These are phyloP conservation scores for Staphylotrichum longicolle DNA, from an alignment of 495 filamentous ascomycete genomes.

Conservation along the genomic window DNA sequence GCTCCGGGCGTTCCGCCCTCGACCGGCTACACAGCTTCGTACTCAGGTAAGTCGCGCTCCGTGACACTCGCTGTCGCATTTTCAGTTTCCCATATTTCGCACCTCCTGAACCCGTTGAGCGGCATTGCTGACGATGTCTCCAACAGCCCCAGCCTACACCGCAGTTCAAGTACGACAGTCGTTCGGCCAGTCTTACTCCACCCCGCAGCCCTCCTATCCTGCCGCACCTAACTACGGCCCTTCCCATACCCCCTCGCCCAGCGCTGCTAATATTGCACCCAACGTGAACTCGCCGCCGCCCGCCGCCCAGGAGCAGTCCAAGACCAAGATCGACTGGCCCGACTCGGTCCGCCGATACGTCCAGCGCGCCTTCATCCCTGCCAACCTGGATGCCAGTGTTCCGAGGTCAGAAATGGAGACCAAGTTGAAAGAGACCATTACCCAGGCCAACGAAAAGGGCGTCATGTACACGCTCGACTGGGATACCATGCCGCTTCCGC, in stretches of 20 bases:
- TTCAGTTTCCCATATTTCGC: background rate
- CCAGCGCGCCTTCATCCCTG: conserved; percentile 74
- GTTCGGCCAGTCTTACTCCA: conserved; percentile 42
- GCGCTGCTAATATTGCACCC: conserved; percentile 31
- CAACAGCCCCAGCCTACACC: conserved; percentile 48
- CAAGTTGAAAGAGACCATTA: conserved; percentile 83
- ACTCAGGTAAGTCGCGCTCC: conserved; percentile 25
- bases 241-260: conserved; percentile 22
- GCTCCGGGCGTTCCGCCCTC: conserved; percentile 37
- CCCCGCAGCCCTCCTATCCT: conserved; percentile 32
- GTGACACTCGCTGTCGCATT: background rate
- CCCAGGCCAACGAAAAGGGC: conserved; percentile 67
- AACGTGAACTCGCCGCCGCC: conserved; percentile 23
- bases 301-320: conserved; percentile 32
- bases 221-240: conserved; percentile 29
- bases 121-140: conserved; percentile 28
- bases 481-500: conserved; percentile 79
- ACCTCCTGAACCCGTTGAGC: background rate
- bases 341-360: conserved; percentile 76
- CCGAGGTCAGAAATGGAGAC: conserved; percentile 67
- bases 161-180: conserved; percentile 49
- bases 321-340: conserved; percentile 71
- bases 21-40: conserved; percentile 34
- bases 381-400: conserved; percentile 65
- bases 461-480: conserved; percentile 73